Evolutionary conservation across 2,329 filamentous ascomycete species (phyloP).

Genomic region (Exophiala lecanii-corni): DNA sequence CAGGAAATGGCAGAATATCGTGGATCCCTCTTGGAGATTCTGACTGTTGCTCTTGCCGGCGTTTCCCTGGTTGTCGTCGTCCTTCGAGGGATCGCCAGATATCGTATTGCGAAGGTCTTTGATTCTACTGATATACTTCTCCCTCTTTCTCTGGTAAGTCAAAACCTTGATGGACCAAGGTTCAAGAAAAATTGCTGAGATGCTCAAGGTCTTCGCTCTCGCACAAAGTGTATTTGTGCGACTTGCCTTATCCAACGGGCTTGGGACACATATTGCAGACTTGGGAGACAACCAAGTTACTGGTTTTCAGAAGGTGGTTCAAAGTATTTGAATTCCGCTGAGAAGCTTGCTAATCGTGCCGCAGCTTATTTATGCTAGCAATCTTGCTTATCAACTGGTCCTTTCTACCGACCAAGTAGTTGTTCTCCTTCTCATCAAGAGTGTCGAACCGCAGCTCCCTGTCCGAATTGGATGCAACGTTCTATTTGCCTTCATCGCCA

Average conservation of each 20-base stretch:
- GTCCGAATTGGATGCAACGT: conserved; percentile 14
- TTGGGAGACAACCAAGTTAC: conserved; percentile 4
- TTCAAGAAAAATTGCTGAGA: too few species aligned
- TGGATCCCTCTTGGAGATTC: conserved; percentile 9
- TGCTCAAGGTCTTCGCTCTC: conserved; percentile 6
- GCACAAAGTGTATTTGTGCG: conserved; percentile 6
- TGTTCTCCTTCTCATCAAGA: conserved; percentile 15
- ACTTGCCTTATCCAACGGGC: conserved; percentile 7
- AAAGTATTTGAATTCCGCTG: too few species aligned
- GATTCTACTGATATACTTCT: conserved; percentile 14
- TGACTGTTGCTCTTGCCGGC: conserved; percentile 9
- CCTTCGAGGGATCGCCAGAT: conserved; percentile 10
- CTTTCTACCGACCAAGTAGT: conserved; percentile 9
- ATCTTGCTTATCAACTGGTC: conserved; percentile 12
- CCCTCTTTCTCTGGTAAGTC: conserved; percentile 12
- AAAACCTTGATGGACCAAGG: not conserved
- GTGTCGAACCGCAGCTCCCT: conserved; percentile 13
- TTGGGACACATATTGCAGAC: conserved; percentile 10
- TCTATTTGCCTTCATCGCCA: conserved; percentile 9
- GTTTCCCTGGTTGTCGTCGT: conserved; percentile 12
- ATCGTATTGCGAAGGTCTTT: conserved; percentile 7
- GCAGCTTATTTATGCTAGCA: conserved; percentile 13
- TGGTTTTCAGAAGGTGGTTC: conserved; percentile 8
- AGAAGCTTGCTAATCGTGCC: not conserved
- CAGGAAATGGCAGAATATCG: conserved; percentile 5